Evolutionary conservation across 1,284 basidiomycete species (phyloP).

Genomic region (Ceratobasidium theobromae): DNA sequence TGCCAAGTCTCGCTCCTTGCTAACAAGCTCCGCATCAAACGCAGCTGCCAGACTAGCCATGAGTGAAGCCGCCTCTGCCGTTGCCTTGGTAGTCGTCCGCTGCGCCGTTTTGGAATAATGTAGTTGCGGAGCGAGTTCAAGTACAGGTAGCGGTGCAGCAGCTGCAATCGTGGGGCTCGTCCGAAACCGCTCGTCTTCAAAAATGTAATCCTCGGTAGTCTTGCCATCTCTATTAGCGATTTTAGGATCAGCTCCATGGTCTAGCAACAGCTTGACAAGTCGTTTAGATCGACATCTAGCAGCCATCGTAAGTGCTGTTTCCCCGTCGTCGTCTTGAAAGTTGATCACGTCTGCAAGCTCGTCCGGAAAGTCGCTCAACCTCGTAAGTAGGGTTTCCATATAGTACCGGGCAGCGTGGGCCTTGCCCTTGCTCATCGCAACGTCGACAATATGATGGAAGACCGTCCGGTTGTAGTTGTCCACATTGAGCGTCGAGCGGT

Average conservation of each 20-base stretch:
- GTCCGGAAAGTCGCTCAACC: constrained; percentile 92
- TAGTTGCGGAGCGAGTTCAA: constrained; percentile 61
- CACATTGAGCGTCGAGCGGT: constrained; percentile 97
- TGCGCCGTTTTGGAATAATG: constrained; percentile 89
- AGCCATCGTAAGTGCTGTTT: constrained; percentile 96
- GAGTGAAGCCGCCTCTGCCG: constrained; percentile 83
- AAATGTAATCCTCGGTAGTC: constrained; percentile 97
- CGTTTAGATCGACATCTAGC: constrained; percentile 95
- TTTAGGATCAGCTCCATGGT: constrained; percentile 97
- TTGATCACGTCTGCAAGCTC: constrained; percentile 99
- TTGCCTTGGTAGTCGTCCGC: constrained; percentile 79
- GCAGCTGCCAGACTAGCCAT: constrained; percentile 88
- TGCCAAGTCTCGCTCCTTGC: constrained; percentile 88
- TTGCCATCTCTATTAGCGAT: constrained; percentile 95
- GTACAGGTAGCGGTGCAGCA: background rate
- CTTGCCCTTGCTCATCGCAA: constrained; percentile 98
- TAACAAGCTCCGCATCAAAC: constrained; percentile 89
- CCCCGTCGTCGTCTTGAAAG: constrained; percentile 98
- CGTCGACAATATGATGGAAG: constrained; percentile 97
- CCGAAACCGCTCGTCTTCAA: constrained; percentile 97
- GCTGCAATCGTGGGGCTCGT: constrained; percentile 17
- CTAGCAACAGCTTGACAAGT: constrained; percentile 94
- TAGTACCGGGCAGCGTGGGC: constrained; percentile 98
- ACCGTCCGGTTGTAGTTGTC: constrained; percentile 98
- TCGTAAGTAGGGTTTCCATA: constrained; percentile 92